Conservation (phyloP, 371 early-diverging fungal genomes). For the Zopfochytrium polystomum region DNA sequence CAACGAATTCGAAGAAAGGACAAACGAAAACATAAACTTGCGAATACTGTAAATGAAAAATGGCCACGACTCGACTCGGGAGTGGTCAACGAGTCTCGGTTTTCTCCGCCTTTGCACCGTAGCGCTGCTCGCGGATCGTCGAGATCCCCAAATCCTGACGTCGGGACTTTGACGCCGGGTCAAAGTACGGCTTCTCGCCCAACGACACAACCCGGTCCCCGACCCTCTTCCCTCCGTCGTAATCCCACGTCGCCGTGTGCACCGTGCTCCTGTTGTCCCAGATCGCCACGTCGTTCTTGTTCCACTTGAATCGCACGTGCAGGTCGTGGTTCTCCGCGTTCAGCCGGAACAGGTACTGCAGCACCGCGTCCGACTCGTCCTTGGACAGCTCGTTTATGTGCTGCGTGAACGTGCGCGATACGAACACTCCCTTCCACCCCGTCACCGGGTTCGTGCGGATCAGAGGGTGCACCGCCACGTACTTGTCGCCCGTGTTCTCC, state of each 20-base stretch:
- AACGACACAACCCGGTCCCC: slow-evolving; percentile 20
- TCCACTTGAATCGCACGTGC: slow-evolving; percentile 65
- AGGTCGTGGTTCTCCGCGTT: slow-evolving; percentile 53
- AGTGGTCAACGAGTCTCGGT: no score
- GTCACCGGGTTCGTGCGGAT: slow-evolving; percentile 70
- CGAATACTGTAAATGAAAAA: no score
- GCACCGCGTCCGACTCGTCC: slow-evolving; percentile 55
- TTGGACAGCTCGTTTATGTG: slow-evolving; percentile 54
- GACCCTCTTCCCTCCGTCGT: slow-evolving; percentile 5
- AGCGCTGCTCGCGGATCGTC: no score
- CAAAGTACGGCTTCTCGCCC: slow-evolving; percentile 57
- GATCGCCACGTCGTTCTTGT: slow-evolving; percentile 61
- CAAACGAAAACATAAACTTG: no score
- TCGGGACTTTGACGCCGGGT: slow-evolving; percentile 46
- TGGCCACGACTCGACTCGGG: no score
- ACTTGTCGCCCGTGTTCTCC: slow-evolving; percentile 13
- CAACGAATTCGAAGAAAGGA: no score
- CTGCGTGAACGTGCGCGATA: slow-evolving; percentile 61
- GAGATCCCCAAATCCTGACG: slow-evolving; percentile 19
- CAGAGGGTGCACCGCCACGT: slow-evolving; percentile 48
- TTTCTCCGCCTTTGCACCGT: no score
- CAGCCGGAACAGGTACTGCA: slow-evolving; percentile 54
- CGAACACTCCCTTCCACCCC: slow-evolving; percentile 62
- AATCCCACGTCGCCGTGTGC: slow-evolving; percentile 49
- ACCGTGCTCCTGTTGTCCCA: slow-evolving; percentile 63